Evolutionary conservation across 306 rosid species (phyloP).

Genomic region (Dryas drummondii): DNA sequence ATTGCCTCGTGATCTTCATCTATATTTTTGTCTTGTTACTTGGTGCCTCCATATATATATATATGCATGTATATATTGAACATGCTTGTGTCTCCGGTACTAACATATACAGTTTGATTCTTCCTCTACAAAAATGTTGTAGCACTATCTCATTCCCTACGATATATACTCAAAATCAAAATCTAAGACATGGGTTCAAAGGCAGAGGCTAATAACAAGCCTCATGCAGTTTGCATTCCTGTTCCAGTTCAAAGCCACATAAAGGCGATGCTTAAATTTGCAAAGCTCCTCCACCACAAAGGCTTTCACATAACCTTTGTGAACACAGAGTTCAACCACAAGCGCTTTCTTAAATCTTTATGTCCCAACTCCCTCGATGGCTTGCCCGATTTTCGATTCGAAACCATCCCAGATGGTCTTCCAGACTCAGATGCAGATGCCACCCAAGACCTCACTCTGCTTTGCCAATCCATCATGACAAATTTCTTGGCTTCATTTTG

Average conservation of each 20-base stretch:
- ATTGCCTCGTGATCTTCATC: no score
- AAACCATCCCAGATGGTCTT: slow-evolving; percentile 14
- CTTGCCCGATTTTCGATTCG: slow-evolving; percentile 1
- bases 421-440: background rate
- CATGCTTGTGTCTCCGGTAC: no score
- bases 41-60: no score
- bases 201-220: background rate
- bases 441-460: background rate
- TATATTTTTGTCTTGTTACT: no score
- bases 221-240: slow-evolving; percentile 22
- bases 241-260: slow-evolving; percentile 16
- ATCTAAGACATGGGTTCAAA: no score
- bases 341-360: background rate
- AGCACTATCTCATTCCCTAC: no score
- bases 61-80: no score
- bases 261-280: slow-evolving; percentile 15
- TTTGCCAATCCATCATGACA: slow-evolving; percentile 1
- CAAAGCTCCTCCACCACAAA: slow-evolving; percentile 26
- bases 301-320: slow-evolving; percentile 25
- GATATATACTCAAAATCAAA: no score
- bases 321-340: slow-evolving; percentile 22
- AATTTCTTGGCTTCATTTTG: background rate
- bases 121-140: no score
- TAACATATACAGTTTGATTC: no score
- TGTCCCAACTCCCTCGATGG: background rate